A percentile compares a stretch with the other conserved stretches of the same genome.
Conservation (phyloP, 345 rosid species). For the Tarenaya hassleriana region DNA sequence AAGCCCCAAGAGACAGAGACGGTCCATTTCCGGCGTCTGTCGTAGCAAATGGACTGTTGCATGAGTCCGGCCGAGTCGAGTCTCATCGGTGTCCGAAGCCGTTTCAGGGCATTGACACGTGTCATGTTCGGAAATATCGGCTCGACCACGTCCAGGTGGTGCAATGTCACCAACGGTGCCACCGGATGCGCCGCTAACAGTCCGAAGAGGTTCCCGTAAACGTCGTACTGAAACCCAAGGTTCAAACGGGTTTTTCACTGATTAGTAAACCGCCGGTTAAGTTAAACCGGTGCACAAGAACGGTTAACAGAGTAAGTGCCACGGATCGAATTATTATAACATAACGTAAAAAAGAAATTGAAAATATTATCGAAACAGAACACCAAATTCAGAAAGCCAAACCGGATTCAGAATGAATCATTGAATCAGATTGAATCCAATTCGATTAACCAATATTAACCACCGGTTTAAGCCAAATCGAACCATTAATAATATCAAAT, state of each 20-base stretch:
- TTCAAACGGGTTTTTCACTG: not conserved
- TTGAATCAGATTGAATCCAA: too few species aligned
- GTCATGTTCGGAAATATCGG: constrained; percentile 85
- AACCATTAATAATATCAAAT: too few species aligned
- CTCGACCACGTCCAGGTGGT: constrained; percentile 89
- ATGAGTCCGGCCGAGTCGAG: constrained; percentile 82
- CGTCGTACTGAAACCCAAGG: constrained; percentile 65
- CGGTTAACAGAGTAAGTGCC: too few species aligned
- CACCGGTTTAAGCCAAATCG: too few species aligned
- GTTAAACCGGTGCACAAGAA: too few species aligned
- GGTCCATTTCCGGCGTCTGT: constrained; percentile 66
- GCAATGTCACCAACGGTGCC: constrained; percentile 76
- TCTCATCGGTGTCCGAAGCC: constrained; percentile 52
- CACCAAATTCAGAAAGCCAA: too few species aligned
- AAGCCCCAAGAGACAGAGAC: constrained; percentile 93
- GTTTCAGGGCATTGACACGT: constrained; percentile 62
- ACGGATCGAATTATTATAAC: too few species aligned
- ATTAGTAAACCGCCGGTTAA: constrained; percentile 19
- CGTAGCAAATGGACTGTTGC: constrained; percentile 96
- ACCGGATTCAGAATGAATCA: too few species aligned
- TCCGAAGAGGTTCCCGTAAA: constrained; percentile 88
- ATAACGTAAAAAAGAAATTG: too few species aligned
- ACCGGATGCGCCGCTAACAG: constrained; percentile 93
- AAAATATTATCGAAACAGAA: too few species aligned
- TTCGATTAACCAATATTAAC: too few species aligned